A percentile compares a stretch with the other conserved stretches of the same genome.
Conservation (phyloP, 352 stramenopile species). For the Pythium folliculosum region DNA sequence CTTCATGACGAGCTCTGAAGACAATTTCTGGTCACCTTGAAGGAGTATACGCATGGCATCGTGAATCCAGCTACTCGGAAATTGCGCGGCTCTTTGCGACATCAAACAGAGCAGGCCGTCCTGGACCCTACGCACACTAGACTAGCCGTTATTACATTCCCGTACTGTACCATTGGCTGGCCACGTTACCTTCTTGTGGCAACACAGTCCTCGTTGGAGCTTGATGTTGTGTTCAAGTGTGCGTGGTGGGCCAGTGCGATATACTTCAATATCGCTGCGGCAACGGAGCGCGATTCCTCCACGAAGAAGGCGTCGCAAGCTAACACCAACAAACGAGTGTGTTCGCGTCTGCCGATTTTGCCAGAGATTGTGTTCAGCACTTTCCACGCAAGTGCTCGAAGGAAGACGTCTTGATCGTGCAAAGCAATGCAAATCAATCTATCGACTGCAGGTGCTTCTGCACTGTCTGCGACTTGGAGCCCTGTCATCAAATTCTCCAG, state of each 20-base stretch:
- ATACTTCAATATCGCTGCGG: constrained; percentile 15
- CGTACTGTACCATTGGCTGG: neutral
- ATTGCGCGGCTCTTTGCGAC: constrained; percentile 1
- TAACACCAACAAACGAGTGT: neutral
- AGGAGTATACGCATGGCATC: constrained; percentile 12
- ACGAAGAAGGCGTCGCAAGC: constrained; percentile 15
- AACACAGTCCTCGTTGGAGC: too few relatives aligned
- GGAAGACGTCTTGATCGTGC: constrained; percentile 6
- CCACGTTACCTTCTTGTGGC: neutral
- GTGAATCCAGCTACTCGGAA: constrained; percentile 25
- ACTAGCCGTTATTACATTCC: neutral
- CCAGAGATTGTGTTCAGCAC: neutral
- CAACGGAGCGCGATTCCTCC: constrained; percentile 11
- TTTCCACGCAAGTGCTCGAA: constrained; percentile 20
- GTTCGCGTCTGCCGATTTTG: neutral
- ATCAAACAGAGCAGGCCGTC: constrained; percentile 12
- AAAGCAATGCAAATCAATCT: constrained; percentile 15
- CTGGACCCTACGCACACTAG: constrained; percentile 4
- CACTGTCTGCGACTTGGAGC: neutral
- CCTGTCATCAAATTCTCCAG: constrained; percentile 2
- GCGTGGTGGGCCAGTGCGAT: neutral
- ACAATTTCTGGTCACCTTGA: neutral
- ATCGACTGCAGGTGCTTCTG: constrained; percentile 3
- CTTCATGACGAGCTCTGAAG: constrained; percentile 3
- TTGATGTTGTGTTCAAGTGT: neutral